These are phyloP conservation scores for Aspergillus intermedius DNA, from an alignment of 2,329 filamentous ascomycete species.

Conservation along the genomic window DNA sequence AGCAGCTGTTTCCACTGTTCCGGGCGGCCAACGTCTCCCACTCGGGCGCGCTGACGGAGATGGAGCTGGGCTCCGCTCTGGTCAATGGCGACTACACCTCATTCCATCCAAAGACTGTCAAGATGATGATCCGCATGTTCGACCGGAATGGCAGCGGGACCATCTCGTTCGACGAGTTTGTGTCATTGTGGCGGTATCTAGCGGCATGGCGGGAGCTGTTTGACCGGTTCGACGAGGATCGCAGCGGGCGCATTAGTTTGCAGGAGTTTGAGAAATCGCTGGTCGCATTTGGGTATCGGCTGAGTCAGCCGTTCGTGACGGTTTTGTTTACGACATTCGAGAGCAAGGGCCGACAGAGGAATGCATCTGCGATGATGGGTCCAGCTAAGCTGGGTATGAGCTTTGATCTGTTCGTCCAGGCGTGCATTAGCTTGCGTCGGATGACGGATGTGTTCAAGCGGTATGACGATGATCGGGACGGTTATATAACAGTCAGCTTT, in stretches of 20 bases:
- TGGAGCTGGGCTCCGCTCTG: constrained; percentile 78
- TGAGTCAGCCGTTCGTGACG: constrained; percentile 76
- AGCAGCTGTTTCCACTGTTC: constrained; percentile 73
- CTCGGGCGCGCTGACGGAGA: constrained; percentile 75
- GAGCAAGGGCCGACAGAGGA: constrained; percentile 42
- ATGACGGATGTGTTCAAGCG: constrained; percentile 99
- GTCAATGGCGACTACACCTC: constrained; percentile 95
- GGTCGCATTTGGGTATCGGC: constrained; percentile 85
- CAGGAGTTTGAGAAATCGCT: constrained; percentile 85
- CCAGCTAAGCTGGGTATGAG: constrained; percentile 58
- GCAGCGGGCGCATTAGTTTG: constrained; percentile 76
- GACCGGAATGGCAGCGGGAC: constrained; percentile 82
- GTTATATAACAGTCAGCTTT: constrained; percentile 78
- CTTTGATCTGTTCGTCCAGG: constrained; percentile 96
- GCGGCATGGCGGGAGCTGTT: constrained; percentile 91
- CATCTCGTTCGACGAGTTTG: constrained; percentile 94
- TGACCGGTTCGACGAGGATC: constrained; percentile 87
- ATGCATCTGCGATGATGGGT: constrained; percentile 24
- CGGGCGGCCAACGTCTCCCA: constrained; percentile 75
- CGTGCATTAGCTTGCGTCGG: constrained; percentile 90
- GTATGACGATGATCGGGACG: constrained; percentile 94
- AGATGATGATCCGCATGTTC: constrained; percentile 99
- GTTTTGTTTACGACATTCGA: constrained; percentile 87
- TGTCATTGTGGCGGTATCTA: constrained; percentile 91
- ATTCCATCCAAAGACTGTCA: constrained; percentile 88